A percentile compares a stretch with the other conserved stretches of the same genome.
Conservation (phyloP, 2,329 filamentous ascomycete species). For the Ciborinia camelliae region DNA sequence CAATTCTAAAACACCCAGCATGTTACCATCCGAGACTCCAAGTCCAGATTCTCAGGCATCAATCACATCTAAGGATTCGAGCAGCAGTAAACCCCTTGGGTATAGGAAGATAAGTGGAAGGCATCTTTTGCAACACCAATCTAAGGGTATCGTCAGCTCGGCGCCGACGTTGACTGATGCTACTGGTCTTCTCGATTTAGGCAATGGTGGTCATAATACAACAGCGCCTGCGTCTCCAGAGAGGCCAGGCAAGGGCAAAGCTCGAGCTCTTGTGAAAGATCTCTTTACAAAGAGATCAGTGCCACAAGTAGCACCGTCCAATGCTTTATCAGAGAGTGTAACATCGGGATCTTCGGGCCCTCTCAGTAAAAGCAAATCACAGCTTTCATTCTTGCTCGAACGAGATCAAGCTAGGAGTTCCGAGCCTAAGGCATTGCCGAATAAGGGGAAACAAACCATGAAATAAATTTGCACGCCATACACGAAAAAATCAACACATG, state of each 20-base stretch:
- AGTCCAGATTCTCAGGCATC: conserved; percentile 18
- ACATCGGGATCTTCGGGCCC: conserved; percentile 35
- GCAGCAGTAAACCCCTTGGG: conserved; percentile 2
- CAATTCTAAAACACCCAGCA: conserved; percentile 7
- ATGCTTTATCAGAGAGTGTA: conserved; percentile 13
- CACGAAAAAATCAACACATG: not conserved
- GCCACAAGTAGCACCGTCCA: conserved; percentile 12
- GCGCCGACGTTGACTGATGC: conserved; percentile 32
- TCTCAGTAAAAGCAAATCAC: conserved; percentile 58
- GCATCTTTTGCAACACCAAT: conserved; percentile 24
- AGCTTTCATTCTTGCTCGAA: conserved; percentile 56
- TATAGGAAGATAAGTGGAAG: conserved; percentile 17
- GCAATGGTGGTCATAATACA: conserved; percentile 8
- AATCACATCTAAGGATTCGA: conserved; percentile 14
- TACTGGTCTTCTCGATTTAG: conserved; percentile 28
- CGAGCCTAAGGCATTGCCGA: conserved; percentile 27
- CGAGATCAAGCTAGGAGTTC: conserved; percentile 45
- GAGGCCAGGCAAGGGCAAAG: conserved; percentile 23
- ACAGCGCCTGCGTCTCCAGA: not conserved
- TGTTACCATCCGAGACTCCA: not conserved
- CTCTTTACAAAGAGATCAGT: conserved; percentile 34
- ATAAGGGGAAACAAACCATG: conserved; percentile 6
- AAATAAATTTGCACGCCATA: conserved; percentile 13
- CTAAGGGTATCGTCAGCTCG: conserved; percentile 30
- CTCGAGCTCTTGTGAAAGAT: conserved; percentile 27